These are phyloP conservation scores for Dysphania ambrosioides DNA, from an alignment of 148 eudicot genomes.

Conservation along the genomic window DNA sequence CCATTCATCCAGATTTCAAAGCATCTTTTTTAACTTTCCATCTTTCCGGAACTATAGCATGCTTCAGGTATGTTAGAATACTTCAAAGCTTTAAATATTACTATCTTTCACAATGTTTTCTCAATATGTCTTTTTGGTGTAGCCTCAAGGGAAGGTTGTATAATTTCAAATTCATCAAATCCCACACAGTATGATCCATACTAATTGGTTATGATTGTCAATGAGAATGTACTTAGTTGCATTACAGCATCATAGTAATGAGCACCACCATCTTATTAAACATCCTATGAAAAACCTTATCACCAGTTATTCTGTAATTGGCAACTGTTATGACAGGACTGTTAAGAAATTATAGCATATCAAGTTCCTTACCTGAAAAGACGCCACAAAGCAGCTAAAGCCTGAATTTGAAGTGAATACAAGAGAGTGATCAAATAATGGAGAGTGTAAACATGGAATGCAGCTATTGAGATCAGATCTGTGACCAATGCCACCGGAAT, in stretches of 20 bases:
- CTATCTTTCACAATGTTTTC: not conserved
- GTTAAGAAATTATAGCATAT: not conserved
- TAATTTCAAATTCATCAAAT: not conserved
- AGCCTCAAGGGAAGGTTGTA: not conserved
- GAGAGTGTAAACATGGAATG: constrained; percentile 61
- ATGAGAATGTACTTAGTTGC: not conserved
- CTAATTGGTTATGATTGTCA: too few relatives aligned
- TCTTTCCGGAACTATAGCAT: not conserved
- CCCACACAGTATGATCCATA: not conserved
- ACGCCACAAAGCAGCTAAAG: constrained; percentile 85
- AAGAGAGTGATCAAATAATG: constrained; percentile 60
- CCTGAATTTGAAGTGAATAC: constrained; percentile 82
- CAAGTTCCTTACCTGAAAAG: constrained; percentile 72
- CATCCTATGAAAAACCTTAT: not conserved
- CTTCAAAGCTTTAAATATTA: not conserved
- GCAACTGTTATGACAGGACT: not conserved
- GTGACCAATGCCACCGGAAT: constrained; percentile 64
- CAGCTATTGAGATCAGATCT: constrained; percentile 56
- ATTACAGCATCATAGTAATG: not conserved
- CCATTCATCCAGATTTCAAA: not conserved
- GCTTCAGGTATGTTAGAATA: not conserved
- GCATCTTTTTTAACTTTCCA: not conserved
- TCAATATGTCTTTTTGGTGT: not conserved
- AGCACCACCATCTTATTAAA: not conserved
- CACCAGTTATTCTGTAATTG: not conserved